A percentile compares a stretch with the other conserved stretches of the same genome.
phyloP scores from a whole-genome alignment of 129 eudicot genomes.

The Lactuca saligna region DNA sequence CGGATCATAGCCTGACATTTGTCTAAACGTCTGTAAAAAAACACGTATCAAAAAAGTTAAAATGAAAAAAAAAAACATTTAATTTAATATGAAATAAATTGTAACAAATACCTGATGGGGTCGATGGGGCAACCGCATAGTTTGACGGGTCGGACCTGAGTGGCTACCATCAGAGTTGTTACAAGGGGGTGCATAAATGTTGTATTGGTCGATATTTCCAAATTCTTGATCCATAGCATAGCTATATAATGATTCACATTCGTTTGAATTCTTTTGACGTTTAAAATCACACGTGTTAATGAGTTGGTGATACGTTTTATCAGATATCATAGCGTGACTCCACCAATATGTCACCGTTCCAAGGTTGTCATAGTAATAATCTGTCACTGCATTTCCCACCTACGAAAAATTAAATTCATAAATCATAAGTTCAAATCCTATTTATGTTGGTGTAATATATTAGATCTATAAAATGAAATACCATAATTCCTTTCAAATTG shows the following conservation, averaged over 20 bases:
- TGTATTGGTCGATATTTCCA: constrained; percentile 94
- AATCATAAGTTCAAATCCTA: background rate
- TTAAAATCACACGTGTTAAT: constrained; percentile 78
- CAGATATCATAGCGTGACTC: constrained; percentile 99
- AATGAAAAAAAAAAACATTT: background rate
- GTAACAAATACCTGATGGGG: constrained; percentile 46
- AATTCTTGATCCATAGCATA: constrained; percentile 97
- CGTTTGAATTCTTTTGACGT: constrained; percentile 75
- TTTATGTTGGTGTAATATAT: background rate
- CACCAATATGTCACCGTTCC: constrained; percentile 98
- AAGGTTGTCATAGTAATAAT: constrained; percentile 88
- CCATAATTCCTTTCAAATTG: constrained; percentile 88
- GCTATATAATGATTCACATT: constrained; percentile 77
- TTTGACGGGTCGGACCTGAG: constrained; percentile 42
- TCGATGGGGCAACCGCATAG: constrained; percentile 69
- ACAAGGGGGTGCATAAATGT: constrained; percentile 95
- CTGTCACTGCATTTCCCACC: constrained; percentile 99
- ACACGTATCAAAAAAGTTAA: background rate
- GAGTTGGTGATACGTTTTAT: constrained; percentile 73
- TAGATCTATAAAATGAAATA: constrained; percentile 16
- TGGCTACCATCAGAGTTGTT: constrained; percentile 61
- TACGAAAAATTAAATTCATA: constrained; percentile 17
- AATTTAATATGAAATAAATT: background rate
- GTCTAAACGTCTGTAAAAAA: constrained; percentile 40
- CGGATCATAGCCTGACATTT: constrained; percentile 85